A percentile compares a stretch with the other conserved stretches of the same genome.
phyloP scores from a whole-genome alignment of 2,329 filamentous ascomycete genomes.

The Phialocephala subalpina region DNA sequence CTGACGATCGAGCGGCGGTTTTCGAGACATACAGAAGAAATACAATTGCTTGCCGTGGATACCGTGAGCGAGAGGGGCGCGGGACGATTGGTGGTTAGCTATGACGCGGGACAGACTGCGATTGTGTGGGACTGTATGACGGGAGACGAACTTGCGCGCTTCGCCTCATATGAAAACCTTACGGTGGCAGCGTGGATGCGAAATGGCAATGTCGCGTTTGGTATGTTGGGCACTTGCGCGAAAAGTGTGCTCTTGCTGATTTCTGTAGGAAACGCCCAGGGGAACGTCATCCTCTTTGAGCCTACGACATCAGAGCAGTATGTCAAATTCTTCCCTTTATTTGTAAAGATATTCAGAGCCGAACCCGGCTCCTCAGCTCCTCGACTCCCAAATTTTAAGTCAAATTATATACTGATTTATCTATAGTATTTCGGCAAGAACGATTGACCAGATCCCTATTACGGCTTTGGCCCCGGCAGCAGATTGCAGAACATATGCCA shows the following conservation, averaged over 20 bases:
- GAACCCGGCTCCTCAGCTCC: too few relatives aligned
- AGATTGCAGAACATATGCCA: slow-evolving; percentile 94
- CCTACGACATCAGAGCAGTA: slow-evolving; percentile 93
- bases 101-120: slow-evolving; percentile 88
- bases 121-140: slow-evolving; percentile 98
- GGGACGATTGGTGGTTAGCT: slow-evolving; percentile 89
- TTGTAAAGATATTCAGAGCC: too few relatives aligned
- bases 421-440: slow-evolving; percentile 86
- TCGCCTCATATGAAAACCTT: slow-evolving; percentile 88
- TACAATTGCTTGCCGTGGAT: slow-evolving; percentile 86
- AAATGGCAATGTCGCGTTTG: slow-evolving; percentile 96
- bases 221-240: slow-evolving; percentile 58
- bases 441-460: slow-evolving; percentile 90
- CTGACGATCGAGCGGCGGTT: slow-evolving; percentile 89
- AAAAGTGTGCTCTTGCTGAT: slow-evolving; percentile 21
- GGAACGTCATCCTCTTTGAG: slow-evolving; percentile 94
- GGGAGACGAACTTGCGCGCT: slow-evolving; percentile 89
- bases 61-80: slow-evolving; percentile 88
- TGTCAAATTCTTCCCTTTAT: too few relatives aligned
- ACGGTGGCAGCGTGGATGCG: slow-evolving; percentile 93
- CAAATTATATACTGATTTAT: too few relatives aligned
- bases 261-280: slow-evolving; percentile 81
- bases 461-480: slow-evolving; percentile 89
- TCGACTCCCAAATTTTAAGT: too few relatives aligned
- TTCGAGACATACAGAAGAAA: slow-evolving; percentile 81